These are phyloP conservation scores for Beauveria australis DNA, from an alignment of 2,329 filamentous ascomycete genomes.

Conservation along the genomic window DNA sequence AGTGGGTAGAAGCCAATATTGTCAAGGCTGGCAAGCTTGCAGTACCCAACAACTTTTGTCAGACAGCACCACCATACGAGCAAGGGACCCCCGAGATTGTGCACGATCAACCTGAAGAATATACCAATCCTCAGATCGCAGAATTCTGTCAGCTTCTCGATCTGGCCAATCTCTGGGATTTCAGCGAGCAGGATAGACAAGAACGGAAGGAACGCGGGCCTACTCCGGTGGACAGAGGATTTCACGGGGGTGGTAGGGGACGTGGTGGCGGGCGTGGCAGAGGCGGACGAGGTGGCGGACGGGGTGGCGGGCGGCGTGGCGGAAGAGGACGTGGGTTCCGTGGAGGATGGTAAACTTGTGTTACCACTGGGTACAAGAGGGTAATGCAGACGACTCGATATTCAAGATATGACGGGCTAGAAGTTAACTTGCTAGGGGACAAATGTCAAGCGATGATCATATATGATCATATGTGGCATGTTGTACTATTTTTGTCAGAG, in stretches of 20 bases:
- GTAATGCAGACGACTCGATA: background rate
- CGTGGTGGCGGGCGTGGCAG: constrained; percentile 22
- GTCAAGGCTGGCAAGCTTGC: constrained; percentile 51
- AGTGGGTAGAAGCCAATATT: constrained; percentile 77
- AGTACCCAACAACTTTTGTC: constrained; percentile 70
- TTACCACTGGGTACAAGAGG: background rate
- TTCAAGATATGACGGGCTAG: background rate
- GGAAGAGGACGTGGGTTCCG: constrained; percentile 1
- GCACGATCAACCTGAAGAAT: constrained; percentile 63
- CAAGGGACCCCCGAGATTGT: constrained; percentile 47
- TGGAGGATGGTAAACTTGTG: background rate
- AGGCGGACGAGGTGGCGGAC: constrained; percentile 11
- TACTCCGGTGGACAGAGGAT: constrained; percentile 31
- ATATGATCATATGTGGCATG: background rate
- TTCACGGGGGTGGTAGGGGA: constrained; percentile 29
- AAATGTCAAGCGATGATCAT: background rate
- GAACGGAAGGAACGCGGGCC: constrained; percentile 52
- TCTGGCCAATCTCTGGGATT: constrained; percentile 68
- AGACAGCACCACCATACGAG: constrained; percentile 67
- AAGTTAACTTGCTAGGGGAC: background rate
- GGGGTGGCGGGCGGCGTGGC: background rate
- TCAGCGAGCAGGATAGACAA: constrained; percentile 61
- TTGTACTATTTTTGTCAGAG: background rate
- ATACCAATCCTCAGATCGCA: constrained; percentile 80
- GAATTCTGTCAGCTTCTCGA: constrained; percentile 70